Evolutionary conservation across 352 stramenopile species (phyloP), one percentile per base, ranked within the genome.

Genomic region (Pythium volutum): DNA sequence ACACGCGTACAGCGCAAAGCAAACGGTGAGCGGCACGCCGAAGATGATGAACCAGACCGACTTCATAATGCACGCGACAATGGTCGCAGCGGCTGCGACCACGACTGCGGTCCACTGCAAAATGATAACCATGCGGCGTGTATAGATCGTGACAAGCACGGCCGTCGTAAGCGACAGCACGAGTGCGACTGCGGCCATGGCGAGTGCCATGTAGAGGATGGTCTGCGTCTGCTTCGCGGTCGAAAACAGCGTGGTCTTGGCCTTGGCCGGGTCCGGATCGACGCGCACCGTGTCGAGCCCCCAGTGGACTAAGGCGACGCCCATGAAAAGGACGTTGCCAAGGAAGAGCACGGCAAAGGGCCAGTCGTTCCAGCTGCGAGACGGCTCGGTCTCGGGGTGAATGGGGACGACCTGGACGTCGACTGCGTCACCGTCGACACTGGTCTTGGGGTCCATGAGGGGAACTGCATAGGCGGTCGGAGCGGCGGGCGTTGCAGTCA

Each of bases 61-160:
- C 14, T 29, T n/a, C 1, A 55, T n/a, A 14, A 18, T 26, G 18
- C 26, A 23, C 3, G 25, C 48, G 1, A 20, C 48, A 16, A 42
- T 23, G 8, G 31, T 55, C 31, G 29, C 29, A 84, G 87, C 90
- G 45, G 7, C 2, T 6, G 26, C 45, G 26, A 18, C 22, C 6
- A 52, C 45, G 26, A 52, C 45, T 7, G 26, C 45, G 23, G 6
- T 16, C 65, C 83, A 93, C 22, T 91, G 71, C 55, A 93, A 88
- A 38, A 42, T 5, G 11, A 76, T 70, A 68, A 95, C 92, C 83
- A 91, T 91, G 41, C 70, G 75, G 34, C 75, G 70, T 15, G 83
- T 81, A 57, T 81, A 84, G 25, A 74, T 69, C 3, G 86, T 76
- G 34, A 92, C 87, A 55, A 94, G 81, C 63, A 89, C 87, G 39